Evolutionary conservation across 2,329 filamentous ascomycete genomes (phyloP).

Genomic region (Verticillium nubilum): DNA sequence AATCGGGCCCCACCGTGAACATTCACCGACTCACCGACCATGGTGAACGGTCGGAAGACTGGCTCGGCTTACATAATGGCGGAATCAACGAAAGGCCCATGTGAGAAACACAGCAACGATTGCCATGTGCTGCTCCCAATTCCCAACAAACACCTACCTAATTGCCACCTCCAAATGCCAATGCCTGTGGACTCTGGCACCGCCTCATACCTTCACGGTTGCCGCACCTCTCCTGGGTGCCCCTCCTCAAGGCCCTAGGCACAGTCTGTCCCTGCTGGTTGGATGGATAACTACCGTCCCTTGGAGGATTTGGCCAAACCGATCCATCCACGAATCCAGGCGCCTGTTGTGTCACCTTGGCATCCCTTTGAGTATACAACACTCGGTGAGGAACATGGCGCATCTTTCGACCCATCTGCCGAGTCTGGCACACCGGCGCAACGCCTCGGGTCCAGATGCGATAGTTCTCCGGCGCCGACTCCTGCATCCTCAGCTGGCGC

Average conservation of each 20-base stretch:
- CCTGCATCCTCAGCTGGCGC: not conserved
- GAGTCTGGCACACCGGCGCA: not conserved
- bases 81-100: too few relatives aligned
- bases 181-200: too few relatives aligned
- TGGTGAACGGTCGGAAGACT: too few relatives aligned
- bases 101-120: too few relatives aligned
- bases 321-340: not conserved
- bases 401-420: not conserved
- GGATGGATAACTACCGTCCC: not conserved
- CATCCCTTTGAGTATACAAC: not conserved
- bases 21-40: too few relatives aligned
- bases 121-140: too few relatives aligned
- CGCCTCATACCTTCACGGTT: too few relatives aligned
- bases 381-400: not conserved
- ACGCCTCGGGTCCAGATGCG: not conserved
- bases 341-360: not conserved
- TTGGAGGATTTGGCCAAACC: not conserved
- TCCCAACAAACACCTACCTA: too few relatives aligned
- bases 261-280: not conserved
- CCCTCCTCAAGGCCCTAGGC: not conserved
- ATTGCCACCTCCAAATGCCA: too few relatives aligned
- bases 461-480: not conserved
- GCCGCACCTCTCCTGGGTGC: too few relatives aligned
- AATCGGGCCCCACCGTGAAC: not conserved
- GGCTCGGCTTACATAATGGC: too few relatives aligned